Evolutionary conservation across 306 rosid genomes (phyloP).

Genomic region (Malus domestica): ASM211411v1 NC_041799.1:4300001-4300500

Average conservation of each 20-base stretch:
- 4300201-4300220: background rate
- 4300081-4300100: background rate
- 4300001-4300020: conserved; percentile 88
- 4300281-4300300: background rate
- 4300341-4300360: background rate
- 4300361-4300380: background rate
- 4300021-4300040: background rate
- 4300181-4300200: background rate
- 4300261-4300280: background rate
- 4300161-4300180: background rate
- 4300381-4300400: background rate
- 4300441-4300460: background rate
- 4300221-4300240: background rate
- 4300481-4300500: background rate
- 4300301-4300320: background rate
- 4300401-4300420: background rate
- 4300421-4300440: background rate
- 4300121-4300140: background rate
- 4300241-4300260: background rate
- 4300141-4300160: background rate
- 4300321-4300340: background rate
- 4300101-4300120: background rate
- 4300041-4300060: background rate
- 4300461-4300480: background rate
- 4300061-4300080: background rate